Evolutionary conservation across 805 yeast genomes (phyloP).

Genomic region (Teunomyces funiuensis): DNA sequence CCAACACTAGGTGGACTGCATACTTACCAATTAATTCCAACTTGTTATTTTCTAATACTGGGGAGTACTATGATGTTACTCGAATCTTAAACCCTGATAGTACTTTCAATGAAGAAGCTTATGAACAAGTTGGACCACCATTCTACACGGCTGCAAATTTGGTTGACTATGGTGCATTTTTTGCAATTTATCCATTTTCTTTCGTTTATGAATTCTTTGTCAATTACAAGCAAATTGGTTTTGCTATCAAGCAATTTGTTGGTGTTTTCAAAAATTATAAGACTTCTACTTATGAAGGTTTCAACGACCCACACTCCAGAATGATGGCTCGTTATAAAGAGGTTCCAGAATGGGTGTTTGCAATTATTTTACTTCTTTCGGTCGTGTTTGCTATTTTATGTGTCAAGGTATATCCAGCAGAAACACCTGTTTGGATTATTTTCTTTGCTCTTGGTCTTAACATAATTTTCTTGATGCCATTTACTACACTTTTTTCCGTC

Average conservation of each 20-base stretch:
- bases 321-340: slow-evolving; percentile 35
- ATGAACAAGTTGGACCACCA: slow-evolving; percentile 28
- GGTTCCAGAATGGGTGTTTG: slow-evolving; percentile 37
- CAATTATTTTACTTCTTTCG: slow-evolving; percentile 24
- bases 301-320: slow-evolving; percentile 27
- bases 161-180: slow-evolving; percentile 27
- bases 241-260: slow-evolving; percentile 4
- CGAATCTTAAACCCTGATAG: neutral
- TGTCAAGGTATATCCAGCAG: slow-evolving; percentile 9
- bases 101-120: slow-evolving; percentile 21
- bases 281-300: slow-evolving; percentile 13
- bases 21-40: slow-evolving; percentile 26
- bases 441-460: slow-evolving; percentile 21
- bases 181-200: slow-evolving; percentile 28
- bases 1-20: slow-evolving; percentile 28
- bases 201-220: slow-evolving; percentile 8
- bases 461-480: slow-evolving; percentile 21
- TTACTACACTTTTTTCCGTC: slow-evolving; percentile 14
- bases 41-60: slow-evolving; percentile 24
- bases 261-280: neutral
- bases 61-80: slow-evolving; percentile 18
- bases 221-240: slow-evolving; percentile 4
- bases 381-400: slow-evolving; percentile 19
- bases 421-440: slow-evolving; percentile 25
- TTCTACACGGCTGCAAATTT: slow-evolving; percentile 29